Conservation (phyloP, 306 rosid genomes). For the Ceratonia siliqua region DNA sequence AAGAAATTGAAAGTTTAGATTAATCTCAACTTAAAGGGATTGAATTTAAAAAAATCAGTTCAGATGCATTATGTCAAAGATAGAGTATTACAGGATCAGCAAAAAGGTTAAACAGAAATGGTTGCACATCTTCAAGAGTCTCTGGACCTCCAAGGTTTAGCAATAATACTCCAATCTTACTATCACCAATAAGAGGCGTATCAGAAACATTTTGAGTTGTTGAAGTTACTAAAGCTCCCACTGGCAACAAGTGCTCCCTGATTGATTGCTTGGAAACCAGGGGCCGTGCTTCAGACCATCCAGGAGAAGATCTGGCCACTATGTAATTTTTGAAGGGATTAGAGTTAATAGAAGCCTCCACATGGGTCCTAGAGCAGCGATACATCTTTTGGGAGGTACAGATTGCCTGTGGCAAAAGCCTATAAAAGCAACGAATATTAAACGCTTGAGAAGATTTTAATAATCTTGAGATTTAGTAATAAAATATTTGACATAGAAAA, state of each 20-base stretch:
- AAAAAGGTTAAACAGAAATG: conserved; percentile 90
- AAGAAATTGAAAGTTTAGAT: neutral
- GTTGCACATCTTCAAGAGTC: conserved; percentile 96
- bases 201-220: conserved; percentile 49
- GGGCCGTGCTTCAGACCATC: conserved; percentile 53
- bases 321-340: conserved; percentile 42
- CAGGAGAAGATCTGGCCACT: conserved; percentile 44
- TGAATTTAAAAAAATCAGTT: neutral
- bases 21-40: conserved; percentile 20
- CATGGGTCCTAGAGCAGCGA: conserved; percentile 49
- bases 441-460: conserved; percentile 16
- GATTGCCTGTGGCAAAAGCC: conserved; percentile 57
- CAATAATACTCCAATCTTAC: conserved; percentile 81
- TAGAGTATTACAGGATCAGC: conserved; percentile 84
- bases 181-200: conserved; percentile 59
- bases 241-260: conserved; percentile 52
- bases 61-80: conserved; percentile 6
- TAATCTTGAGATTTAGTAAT: conserved; percentile 9
- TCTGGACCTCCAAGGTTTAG: conserved; percentile 98
- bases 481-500: conserved; percentile 9
- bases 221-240: conserved; percentile 65
- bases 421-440: conserved; percentile 28
- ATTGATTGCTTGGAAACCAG: conserved; percentile 55
- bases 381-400: conserved; percentile 55
- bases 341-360: conserved; percentile 43